These are phyloP conservation scores for Mortierella sp. DNA, from an alignment of 371 early-diverging fungal genomes.

Conservation along the genomic window DNA sequence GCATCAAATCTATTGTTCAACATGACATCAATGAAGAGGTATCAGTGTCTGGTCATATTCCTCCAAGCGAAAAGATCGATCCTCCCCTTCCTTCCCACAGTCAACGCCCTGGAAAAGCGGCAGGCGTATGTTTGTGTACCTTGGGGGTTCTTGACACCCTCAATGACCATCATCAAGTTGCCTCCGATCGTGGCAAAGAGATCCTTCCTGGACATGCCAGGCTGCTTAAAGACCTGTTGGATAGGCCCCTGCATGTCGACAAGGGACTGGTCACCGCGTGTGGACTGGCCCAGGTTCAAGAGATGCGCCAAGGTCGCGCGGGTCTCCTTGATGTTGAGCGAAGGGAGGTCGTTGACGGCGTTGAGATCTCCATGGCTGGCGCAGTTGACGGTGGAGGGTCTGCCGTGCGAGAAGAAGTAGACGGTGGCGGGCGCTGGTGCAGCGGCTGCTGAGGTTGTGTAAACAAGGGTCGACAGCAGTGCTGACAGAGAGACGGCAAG, in stretches of 20 bases:
- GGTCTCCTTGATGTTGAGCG: slow-evolving; percentile 44
- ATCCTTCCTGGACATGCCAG: slow-evolving; percentile 46
- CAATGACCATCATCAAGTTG: slow-evolving; percentile 54
- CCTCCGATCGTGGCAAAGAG: slow-evolving; percentile 40
- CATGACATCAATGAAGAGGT: neutral
- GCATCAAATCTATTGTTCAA: slow-evolving; percentile 31
- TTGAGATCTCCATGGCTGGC: slow-evolving; percentile 6
- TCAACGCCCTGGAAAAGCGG: neutral
- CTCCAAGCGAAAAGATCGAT: neutral
- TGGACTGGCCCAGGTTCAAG: slow-evolving; percentile 32
- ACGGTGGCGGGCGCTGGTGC: slow-evolving; percentile 40
- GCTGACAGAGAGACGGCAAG: slow-evolving; percentile 40
- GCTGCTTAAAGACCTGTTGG: slow-evolving; percentile 46
- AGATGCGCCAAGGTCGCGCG: slow-evolving; percentile 50
- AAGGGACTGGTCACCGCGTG: slow-evolving; percentile 10
- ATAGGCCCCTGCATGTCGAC: slow-evolving; percentile 43
- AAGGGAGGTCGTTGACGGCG: slow-evolving; percentile 11
- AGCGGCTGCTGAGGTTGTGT: slow-evolving; percentile 25
- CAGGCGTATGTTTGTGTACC: slow-evolving; percentile 15
- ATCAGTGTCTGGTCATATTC: neutral
- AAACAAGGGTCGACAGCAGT: slow-evolving; percentile 37
- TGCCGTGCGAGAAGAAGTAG: slow-evolving; percentile 53
- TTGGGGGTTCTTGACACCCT: slow-evolving; percentile 36
- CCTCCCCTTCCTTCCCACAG: neutral
- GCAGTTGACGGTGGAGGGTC: slow-evolving; percentile 25